phyloP scores from a whole-genome alignment of 371 early-diverging fungal genomes.

The Funneliformis caledonium region DNA sequence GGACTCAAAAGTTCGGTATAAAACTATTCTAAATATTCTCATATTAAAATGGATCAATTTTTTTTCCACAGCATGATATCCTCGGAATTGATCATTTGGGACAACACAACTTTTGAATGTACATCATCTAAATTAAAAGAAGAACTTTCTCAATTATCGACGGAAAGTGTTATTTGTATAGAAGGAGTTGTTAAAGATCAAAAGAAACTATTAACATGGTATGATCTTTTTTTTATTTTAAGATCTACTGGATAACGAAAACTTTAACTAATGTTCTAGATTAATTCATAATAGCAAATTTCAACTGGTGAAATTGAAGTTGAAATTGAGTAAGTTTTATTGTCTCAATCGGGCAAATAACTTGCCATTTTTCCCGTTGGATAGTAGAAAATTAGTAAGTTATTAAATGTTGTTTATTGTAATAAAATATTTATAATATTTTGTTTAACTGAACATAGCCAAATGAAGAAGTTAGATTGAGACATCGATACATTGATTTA shows the following conservation, averaged over 20 bases:
- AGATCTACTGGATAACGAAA: neutral
- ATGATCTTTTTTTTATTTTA: neutral
- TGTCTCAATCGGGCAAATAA: conserved; percentile 74
- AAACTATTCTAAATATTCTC: neutral
- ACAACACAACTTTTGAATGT: conserved; percentile 68
- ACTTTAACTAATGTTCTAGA: neutral
- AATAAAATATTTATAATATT: neutral
- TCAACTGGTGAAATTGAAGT: conserved; percentile 77
- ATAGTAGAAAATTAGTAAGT: conserved; percentile 61
- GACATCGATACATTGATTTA: conserved; percentile 82
- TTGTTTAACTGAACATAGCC: conserved; percentile 54
- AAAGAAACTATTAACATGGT: conserved; percentile 53
- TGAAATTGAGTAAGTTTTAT: conserved; percentile 56
- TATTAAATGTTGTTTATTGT: neutral
- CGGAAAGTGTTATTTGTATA: conserved; percentile 70
- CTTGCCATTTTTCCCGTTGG: conserved; percentile 75
- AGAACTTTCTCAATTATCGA: conserved; percentile 55
- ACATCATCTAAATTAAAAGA: conserved; percentile 42
- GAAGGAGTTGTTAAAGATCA: conserved; percentile 67
- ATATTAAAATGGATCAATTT: neutral
- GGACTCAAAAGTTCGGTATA: conserved; percentile 72
- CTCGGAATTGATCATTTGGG: conserved; percentile 63
- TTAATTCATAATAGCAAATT: conserved; percentile 44
- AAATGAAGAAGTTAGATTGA: conserved; percentile 80
- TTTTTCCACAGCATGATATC: conserved; percentile 58